Evolutionary conservation across 345 rosid species (phyloP).

Genomic region (Psidium friedrichsthalianum): DNA sequence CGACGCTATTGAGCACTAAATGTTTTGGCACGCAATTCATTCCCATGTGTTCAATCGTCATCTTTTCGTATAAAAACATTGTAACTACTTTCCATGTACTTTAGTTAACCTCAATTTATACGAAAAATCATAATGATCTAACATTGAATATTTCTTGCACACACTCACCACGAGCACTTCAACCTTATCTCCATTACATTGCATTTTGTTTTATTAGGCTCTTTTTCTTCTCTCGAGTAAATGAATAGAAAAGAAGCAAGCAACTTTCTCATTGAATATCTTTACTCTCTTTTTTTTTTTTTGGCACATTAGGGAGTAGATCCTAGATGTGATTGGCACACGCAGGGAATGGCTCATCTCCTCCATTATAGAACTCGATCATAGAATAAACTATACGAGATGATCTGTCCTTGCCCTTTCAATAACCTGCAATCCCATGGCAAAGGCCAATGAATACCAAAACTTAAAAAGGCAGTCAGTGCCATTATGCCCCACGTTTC

Average conservation of each 20-base stretch:
- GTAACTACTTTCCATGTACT: background rate
- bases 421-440: background rate
- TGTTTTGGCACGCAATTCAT: background rate
- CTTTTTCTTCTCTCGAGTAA: background rate
- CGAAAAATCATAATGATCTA: background rate
- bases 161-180: background rate
- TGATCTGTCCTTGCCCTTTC: background rate
- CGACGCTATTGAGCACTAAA: background rate
- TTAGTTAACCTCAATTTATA: background rate
- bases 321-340: background rate
- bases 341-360: background rate
- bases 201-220: slow-evolving; percentile 1
- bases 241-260: background rate
- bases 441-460: background rate
- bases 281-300: background rate
- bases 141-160: background rate
- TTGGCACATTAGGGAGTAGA: background rate
- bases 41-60: background rate
- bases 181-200: background rate
- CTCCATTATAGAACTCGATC: background rate
- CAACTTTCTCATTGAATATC: background rate
- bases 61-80: background rate
- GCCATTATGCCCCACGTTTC: background rate
- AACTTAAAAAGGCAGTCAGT: background rate
- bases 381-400: background rate